Conservation (phyloP, 257 asterid genomes). For the Pogostemon cablin region DNA sequence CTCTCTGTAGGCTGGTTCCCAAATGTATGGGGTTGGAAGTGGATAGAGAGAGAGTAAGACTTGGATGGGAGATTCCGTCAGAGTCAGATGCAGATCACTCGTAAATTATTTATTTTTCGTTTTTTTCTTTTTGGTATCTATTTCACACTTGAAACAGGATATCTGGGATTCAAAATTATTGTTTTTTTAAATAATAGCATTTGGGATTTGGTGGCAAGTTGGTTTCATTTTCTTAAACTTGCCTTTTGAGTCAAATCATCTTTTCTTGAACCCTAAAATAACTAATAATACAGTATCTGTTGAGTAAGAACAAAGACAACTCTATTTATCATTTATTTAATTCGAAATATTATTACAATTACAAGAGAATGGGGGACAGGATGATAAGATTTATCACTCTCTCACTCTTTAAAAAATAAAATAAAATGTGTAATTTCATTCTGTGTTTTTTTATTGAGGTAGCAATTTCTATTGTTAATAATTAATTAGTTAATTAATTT, state of each 20-base stretch:
- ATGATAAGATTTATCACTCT: neutral
- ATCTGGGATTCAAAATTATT: neutral
- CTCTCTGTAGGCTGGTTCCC: slow-evolving; percentile 33
- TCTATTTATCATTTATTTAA: neutral
- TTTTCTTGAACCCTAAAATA: neutral
- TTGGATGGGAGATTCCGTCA: slow-evolving; percentile 33
- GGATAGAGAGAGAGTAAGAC: slow-evolving; percentile 33
- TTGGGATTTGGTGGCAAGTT: slow-evolving; percentile 30
- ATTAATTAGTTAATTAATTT: too few relatives aligned
- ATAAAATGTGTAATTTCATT: too few relatives aligned
- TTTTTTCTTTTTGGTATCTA: neutral
- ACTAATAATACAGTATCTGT: neutral
- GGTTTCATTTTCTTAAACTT: slow-evolving; percentile 25
- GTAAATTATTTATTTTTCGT: neutral
- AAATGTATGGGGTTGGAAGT: slow-evolving; percentile 26
- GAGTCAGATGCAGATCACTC: slow-evolving; percentile 13
- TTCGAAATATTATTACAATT: neutral
- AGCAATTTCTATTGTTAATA: too few relatives aligned
- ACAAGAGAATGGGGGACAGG: neutral
- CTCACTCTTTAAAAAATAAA: too few relatives aligned
- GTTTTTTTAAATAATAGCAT: neutral
- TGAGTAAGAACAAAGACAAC: slow-evolving; percentile 13
- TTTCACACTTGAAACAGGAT: neutral
- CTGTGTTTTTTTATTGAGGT: too few relatives aligned
- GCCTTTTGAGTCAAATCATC: slow-evolving; percentile 30